Evolutionary conservation across 805 yeast genomes (phyloP).

Genomic region (Candida chilensis): DNA sequence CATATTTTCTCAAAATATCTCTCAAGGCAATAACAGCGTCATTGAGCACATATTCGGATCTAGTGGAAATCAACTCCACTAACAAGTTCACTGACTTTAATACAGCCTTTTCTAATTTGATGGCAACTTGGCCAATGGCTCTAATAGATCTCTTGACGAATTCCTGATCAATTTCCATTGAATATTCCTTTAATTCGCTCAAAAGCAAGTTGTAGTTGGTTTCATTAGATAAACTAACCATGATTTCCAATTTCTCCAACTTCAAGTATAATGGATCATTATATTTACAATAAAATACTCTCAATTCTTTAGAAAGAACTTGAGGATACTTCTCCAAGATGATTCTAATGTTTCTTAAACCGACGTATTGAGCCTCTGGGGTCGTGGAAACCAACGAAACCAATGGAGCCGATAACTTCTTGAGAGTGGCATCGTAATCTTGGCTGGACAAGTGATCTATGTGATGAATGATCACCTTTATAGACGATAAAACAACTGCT

Average conservation of each 20-base stretch:
- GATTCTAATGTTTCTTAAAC: constrained; percentile 83
- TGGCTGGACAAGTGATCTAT: constrained; percentile 38
- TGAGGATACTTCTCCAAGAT: constrained; percentile 83
- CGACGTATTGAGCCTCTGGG: constrained; percentile 93
- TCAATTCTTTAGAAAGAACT: constrained; percentile 65
- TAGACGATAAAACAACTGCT: constrained; percentile 80
- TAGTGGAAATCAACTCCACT: constrained; percentile 47
- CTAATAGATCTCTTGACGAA: constrained; percentile 59
- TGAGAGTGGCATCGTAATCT: constrained; percentile 36
- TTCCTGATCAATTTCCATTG: constrained; percentile 79
- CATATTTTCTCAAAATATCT: constrained; percentile 59
- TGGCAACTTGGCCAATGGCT: constrained; percentile 67
- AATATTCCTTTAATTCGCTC: constrained; percentile 69
- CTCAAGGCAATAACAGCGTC: constrained; percentile 56
- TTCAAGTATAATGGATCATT: constrained; percentile 76
- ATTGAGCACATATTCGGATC: constrained; percentile 54
- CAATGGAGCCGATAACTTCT: constrained; percentile 74
- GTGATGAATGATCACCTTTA: constrained; percentile 73
- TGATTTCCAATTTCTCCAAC: constrained; percentile 66
- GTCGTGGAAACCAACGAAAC: constrained; percentile 83
- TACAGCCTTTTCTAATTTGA: constrained; percentile 44
- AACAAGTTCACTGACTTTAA: constrained; percentile 54
- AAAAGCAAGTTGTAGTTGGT: constrained; percentile 48
- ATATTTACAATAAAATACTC: constrained; percentile 86
- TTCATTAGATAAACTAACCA: constrained; percentile 60